These are phyloP conservation scores for Xylariaceae sp. DNA, from an alignment of 2,329 filamentous ascomycete genomes.

Conservation along the genomic window DNA sequence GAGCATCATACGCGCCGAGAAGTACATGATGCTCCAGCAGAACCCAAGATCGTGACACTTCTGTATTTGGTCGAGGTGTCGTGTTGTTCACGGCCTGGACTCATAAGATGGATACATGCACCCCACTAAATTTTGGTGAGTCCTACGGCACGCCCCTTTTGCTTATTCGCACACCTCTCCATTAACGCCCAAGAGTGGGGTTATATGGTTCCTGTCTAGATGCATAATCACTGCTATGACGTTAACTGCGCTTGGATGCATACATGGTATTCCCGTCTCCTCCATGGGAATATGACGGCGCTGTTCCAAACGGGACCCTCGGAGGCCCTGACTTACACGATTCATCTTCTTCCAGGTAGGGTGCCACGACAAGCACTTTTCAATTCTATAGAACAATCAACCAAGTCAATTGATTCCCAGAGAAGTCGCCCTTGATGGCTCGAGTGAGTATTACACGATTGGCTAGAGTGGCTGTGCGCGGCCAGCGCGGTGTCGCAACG, in stretches of 20 bases:
- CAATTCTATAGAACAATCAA: not conserved
- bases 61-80: not conserved
- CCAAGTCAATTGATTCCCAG: not conserved
- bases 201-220: no score
- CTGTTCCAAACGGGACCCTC: not conserved
- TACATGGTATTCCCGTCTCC: no score
- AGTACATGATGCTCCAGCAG: not conserved
- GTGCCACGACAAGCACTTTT: not conserved
- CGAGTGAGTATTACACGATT: slow-evolving; percentile 34
- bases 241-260: no score
- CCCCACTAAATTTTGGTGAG: not conserved
- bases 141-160: not conserved
- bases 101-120: not conserved
- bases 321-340: not conserved
- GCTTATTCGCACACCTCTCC: no score
- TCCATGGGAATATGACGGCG: not conserved
- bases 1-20: not conserved
- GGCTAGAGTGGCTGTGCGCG: slow-evolving; percentile 35
- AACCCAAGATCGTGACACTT: not conserved
- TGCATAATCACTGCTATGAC: no score
- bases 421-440: slow-evolving; percentile 27
- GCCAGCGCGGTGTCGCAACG: slow-evolving; percentile 30
- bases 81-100: not conserved
- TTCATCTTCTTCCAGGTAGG: not conserved
- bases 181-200: no score